Evolutionary conservation across 805 yeast genomes (phyloP).

Genomic region (Isabelozyma rhagii): DNA sequence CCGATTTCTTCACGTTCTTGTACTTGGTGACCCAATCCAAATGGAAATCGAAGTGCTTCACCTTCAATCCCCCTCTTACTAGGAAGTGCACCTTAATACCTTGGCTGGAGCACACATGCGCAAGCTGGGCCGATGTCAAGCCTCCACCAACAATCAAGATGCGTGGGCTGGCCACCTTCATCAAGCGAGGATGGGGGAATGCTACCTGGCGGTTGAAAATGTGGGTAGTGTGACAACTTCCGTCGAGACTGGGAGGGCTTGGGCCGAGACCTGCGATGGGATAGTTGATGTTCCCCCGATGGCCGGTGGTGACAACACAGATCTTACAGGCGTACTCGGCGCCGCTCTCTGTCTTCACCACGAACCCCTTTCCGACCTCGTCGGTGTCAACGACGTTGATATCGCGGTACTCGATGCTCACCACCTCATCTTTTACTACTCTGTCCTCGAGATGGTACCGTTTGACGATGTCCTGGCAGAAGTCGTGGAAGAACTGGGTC

Average conservation of each 20-base stretch:
- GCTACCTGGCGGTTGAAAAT: slow-evolving; percentile 24
- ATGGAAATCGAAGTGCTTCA: slow-evolving; percentile 47
- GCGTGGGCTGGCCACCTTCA: slow-evolving; percentile 5
- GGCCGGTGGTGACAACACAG: slow-evolving; percentile 35
- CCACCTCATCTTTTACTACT: slow-evolving; percentile 32
- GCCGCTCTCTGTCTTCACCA: slow-evolving; percentile 27
- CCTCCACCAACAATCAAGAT: slow-evolving; percentile 46
- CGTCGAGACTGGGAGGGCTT: slow-evolving; percentile 13
- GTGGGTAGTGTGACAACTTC: slow-evolving; percentile 37
- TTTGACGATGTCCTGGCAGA: slow-evolving; percentile 30
- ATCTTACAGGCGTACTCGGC: slow-evolving; percentile 28
- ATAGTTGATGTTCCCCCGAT: slow-evolving; percentile 30
- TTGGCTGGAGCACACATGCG: slow-evolving; percentile 30
- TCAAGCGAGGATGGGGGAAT: slow-evolving; percentile 11
- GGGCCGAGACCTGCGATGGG: slow-evolving; percentile 20
- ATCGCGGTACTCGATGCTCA: slow-evolving; percentile 24
- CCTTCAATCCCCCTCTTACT: slow-evolving; percentile 34
- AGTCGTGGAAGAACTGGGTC: slow-evolving; percentile 36
- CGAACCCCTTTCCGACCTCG: slow-evolving; percentile 27
- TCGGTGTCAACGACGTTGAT: slow-evolving; percentile 19
- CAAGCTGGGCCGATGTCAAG: slow-evolving; percentile 44
- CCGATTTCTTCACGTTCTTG: slow-evolving; percentile 41
- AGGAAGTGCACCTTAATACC: slow-evolving; percentile 34
- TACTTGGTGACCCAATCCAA: slow-evolving; percentile 51
- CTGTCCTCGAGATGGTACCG: slow-evolving; percentile 27